Conservation (phyloP, 805 yeast genomes). For the Metschnikowia cerradonensis region DNA sequence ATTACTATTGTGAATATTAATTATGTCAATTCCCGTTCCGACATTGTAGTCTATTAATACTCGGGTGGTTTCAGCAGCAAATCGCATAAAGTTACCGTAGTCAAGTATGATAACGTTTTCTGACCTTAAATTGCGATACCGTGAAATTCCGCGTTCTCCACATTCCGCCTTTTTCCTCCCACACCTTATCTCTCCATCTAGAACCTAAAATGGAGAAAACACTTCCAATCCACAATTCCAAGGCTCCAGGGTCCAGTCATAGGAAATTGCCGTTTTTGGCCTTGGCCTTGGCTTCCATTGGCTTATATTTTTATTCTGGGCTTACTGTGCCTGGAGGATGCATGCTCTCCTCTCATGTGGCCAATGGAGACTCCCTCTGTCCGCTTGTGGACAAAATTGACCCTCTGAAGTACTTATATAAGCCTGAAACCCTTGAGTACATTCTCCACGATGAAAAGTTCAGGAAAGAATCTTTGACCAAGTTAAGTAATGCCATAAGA, state of each 20-base stretch:
- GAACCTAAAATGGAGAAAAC: background rate
- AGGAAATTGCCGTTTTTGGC: background rate
- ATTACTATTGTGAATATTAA: no score
- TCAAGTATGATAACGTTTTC: background rate
- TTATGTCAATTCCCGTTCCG: no score
- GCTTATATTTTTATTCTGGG: background rate
- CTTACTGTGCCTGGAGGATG: background rate
- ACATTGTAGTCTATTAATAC: no score
- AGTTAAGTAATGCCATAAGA: slow-evolving; percentile 25
- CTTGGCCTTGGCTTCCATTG: background rate
- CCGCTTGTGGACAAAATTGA: slow-evolving; percentile 33
- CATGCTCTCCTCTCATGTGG: background rate
- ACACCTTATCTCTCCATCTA: background rate
- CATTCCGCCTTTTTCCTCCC: background rate
- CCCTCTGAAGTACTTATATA: slow-evolving; percentile 21
- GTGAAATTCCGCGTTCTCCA: slow-evolving; percentile 1
- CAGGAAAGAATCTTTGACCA: slow-evolving; percentile 20
- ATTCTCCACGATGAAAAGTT: slow-evolving; percentile 28
- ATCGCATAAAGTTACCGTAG: background rate
- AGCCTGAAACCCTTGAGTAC: slow-evolving; percentile 18
- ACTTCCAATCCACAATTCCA: background rate
- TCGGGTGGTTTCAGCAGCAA: no score
- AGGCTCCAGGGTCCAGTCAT: no score
- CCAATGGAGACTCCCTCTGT: slow-evolving; percentile 31
- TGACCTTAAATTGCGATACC: background rate